Evolutionary conservation across 73 alveolate genomes (phyloP).

Genomic region (Symbiodinium pilosum): DNA sequence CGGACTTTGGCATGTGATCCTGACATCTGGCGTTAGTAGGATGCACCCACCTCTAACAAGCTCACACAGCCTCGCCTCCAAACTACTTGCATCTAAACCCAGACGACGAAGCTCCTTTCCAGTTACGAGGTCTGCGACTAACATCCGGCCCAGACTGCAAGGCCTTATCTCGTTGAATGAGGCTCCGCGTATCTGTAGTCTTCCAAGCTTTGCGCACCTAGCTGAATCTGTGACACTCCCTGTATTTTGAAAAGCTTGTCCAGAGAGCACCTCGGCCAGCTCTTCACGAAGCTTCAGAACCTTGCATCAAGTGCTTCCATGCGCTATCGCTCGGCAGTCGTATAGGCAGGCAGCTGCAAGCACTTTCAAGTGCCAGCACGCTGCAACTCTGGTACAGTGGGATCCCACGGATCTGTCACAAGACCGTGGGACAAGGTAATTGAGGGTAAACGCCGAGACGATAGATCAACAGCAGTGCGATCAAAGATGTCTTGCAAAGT

Average conservation of each 20-base stretch:
- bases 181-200: conserved; percentile 65
- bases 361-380: too few relatives aligned
- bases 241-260: background rate
- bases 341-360: too few relatives aligned
- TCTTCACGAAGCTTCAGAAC: background rate
- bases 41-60: too few relatives aligned
- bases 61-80: conserved; percentile 13
- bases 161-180: conserved; percentile 77
- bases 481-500: too few relatives aligned
- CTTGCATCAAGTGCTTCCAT: background rate
- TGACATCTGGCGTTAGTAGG: background rate
- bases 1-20: conserved; percentile 33
- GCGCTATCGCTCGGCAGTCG: too few relatives aligned
- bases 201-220: conserved; percentile 77
- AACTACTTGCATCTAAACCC: conserved; percentile 16
- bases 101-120: conserved; percentile 56
- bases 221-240: background rate
- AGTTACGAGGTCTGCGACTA: background rate
- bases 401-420: too few relatives aligned
- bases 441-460: too few relatives aligned
- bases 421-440: too few relatives aligned
- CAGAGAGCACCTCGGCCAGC: background rate
- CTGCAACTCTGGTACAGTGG: too few relatives aligned
- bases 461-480: too few relatives aligned
- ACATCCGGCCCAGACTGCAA: background rate